Conservation (phyloP, 2,329 filamentous ascomycete genomes). For the Aureobasidium sp. region DNA sequence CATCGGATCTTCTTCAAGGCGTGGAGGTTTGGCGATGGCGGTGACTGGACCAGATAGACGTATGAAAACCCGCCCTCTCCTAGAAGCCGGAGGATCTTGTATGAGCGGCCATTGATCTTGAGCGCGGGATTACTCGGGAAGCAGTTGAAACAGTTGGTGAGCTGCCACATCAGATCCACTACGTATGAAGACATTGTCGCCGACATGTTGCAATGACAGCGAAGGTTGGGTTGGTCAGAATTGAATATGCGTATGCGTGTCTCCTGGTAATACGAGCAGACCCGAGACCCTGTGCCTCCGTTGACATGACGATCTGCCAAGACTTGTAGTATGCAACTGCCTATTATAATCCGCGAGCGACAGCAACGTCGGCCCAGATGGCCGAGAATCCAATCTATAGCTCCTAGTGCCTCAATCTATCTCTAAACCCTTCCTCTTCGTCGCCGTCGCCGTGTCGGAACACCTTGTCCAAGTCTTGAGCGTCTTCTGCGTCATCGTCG, state of each 20-base stretch:
- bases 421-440: constrained; percentile 20
- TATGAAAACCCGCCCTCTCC: constrained; percentile 99
- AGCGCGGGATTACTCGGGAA: constrained; percentile 90
- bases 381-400: not conserved
- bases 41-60: constrained; percentile 96
- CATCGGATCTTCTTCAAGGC: constrained; percentile 98
- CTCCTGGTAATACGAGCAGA: not conserved
- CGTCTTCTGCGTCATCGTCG: constrained; percentile 36
- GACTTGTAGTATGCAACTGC: not conserved
- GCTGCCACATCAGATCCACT: constrained; percentile 79
- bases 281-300: not conserved
- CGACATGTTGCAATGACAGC: constrained; percentile 7
- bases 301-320: not conserved
- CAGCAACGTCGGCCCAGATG: not conserved
- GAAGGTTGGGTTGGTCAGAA: not conserved
- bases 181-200: constrained; percentile 48
- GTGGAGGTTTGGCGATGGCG: constrained; percentile 70
- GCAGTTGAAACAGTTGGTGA: constrained; percentile 92
- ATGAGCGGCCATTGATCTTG: constrained; percentile 88
- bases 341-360: not conserved
- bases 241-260: not conserved
- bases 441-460: constrained; percentile 37
- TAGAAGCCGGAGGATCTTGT: constrained; percentile 89
- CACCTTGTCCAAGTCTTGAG: constrained; percentile 32
- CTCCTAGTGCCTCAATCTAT: not conserved